Base-by-base conservation (phyloP, 1,284 basidiomycete species). In the Pseudozyma thailandica region DNA sequence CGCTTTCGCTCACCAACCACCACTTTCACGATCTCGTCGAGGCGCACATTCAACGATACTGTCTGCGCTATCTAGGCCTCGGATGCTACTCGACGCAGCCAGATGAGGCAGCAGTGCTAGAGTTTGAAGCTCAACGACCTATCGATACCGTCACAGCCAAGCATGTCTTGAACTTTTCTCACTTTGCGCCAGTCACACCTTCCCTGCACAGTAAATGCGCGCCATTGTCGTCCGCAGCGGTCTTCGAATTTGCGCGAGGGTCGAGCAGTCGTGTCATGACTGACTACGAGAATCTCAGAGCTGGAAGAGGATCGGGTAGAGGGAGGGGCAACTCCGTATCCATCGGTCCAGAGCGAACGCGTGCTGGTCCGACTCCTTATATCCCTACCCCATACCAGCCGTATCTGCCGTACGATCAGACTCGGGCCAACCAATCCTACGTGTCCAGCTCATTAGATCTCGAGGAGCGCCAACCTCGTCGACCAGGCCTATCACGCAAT, bases 71-170 rank as follows among this genome's bases (percentile, higher is more conserved):
- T 25, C 46, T 72, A 28, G 66, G 62, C 4, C 28, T 59, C 12
- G 58, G 62, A 18, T 45, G 31, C 21, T 45, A 65, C 20, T 55
- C 53, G 13, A 15, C 44, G 30, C 20, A 49, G 7, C 41, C 52
- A 0, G 50, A 56, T 39, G 45, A 48, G 4, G 61, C 56, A 1
- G 60, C 61, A 0, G 52, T 60, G 30, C 55, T 62, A n/a, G 69
- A 76, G 37, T 78, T 78, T 28, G 73, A 75, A 33, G 75, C 75
- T 0, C 74, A 76, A n/a, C 42, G 75, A 4, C 75, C 75, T 13
- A 78, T 78, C 39, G 75, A 78, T 25, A 78, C 75, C 2, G 52
- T 78, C 13, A 77, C 72, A 8, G 62, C 72, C n/a, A 78, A 78
- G 38, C 75, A 78, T 23, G 50, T 39, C 1, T 53, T 78, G 41